A percentile compares a stretch with the other conserved stretches of the same genome.
Conservation (phyloP, 2,329 filamentous ascomycete genomes). For the Ceratocystis papillata region DNA sequence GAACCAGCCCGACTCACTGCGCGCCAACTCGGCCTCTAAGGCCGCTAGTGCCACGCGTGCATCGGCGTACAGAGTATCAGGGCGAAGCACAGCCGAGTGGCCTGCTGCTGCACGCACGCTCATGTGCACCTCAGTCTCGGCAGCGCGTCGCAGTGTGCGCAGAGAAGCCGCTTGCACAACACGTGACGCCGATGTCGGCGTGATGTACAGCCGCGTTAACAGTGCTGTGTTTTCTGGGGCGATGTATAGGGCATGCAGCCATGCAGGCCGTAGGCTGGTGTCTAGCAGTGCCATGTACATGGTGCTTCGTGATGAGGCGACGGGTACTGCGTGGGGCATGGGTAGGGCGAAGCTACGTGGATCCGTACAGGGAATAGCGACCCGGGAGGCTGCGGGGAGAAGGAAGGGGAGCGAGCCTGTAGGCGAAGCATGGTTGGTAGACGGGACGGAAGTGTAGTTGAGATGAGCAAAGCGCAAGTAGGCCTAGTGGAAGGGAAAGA, state of each 20-base stretch:
- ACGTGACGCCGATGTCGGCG: slow-evolving; percentile 46
- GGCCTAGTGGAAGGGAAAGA: slow-evolving; percentile 42
- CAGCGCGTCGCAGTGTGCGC: slow-evolving; percentile 59
- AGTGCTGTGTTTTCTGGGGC: slow-evolving; percentile 56
- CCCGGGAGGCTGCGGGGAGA: slow-evolving; percentile 40
- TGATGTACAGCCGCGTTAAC: slow-evolving; percentile 60
- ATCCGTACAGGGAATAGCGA: slow-evolving; percentile 34
- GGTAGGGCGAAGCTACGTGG: slow-evolving; percentile 53
- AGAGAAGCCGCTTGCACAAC: slow-evolving; percentile 54
- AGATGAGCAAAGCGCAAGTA: slow-evolving; percentile 70
- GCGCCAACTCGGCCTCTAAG: slow-evolving; percentile 36
- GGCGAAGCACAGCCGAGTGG: slow-evolving; percentile 34
- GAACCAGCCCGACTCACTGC: slow-evolving; percentile 38
- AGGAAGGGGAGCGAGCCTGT: slow-evolving; percentile 82
- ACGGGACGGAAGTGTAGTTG: slow-evolving; percentile 54
- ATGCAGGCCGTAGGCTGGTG: slow-evolving; percentile 68
- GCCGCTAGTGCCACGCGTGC: slow-evolving; percentile 39
- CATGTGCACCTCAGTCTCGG: slow-evolving; percentile 55
- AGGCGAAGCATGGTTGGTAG: slow-evolving; percentile 88
- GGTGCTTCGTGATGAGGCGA: slow-evolving; percentile 43
- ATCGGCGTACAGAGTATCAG: slow-evolving; percentile 34
- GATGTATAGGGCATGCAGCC: slow-evolving; percentile 76
- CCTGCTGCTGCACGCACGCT: slow-evolving; percentile 40
- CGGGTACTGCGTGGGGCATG: slow-evolving; percentile 30
- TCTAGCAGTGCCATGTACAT: slow-evolving; percentile 72